These are phyloP conservation scores for Hordeum marinum DNA, from an alignment of 176 grass and related monocot genomes.

Conservation along the genomic window DNA sequence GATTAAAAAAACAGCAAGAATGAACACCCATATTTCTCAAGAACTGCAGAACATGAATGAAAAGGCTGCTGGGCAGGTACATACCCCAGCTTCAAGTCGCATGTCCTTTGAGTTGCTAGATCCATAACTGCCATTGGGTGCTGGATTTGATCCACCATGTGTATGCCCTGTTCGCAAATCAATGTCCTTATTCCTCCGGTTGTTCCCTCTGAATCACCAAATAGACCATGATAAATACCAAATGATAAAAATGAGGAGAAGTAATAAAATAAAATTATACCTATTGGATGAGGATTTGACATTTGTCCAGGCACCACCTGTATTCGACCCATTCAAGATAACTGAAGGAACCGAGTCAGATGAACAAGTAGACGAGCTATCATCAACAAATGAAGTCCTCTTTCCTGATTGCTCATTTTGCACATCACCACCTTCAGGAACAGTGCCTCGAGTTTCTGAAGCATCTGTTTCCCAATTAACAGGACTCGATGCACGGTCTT, in stretches of 20 bases:
- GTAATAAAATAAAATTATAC: slow-evolving; percentile 29
- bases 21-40: neutral
- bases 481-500: slow-evolving; percentile 58
- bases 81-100: slow-evolving; percentile 45
- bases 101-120: slow-evolving; percentile 31
- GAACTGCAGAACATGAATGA: slow-evolving; percentile 2
- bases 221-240: slow-evolving; percentile 30
- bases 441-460: slow-evolving; percentile 56
- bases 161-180: slow-evolving; percentile 24
- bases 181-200: slow-evolving; percentile 50
- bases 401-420: slow-evolving; percentile 73
- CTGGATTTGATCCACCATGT: slow-evolving; percentile 33
- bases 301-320: slow-evolving; percentile 49
- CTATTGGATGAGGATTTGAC: slow-evolving; percentile 70
- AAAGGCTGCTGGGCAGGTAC: neutral
- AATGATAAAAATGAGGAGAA: neutral
- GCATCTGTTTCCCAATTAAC: slow-evolving; percentile 86
- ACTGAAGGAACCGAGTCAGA: slow-evolving; percentile 70
- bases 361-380: slow-evolving; percentile 89
- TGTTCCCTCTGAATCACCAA: slow-evolving; percentile 55
- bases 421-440: slow-evolving; percentile 39
- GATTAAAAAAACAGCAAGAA: neutral
- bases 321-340: slow-evolving; percentile 42
- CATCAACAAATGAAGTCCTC: slow-evolving; percentile 55
- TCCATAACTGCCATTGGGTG: slow-evolving; percentile 38